These are phyloP conservation scores for Fragaria ananassa DNA, from an alignment of 306 rosid species.

Conservation along the genomic window DNA sequence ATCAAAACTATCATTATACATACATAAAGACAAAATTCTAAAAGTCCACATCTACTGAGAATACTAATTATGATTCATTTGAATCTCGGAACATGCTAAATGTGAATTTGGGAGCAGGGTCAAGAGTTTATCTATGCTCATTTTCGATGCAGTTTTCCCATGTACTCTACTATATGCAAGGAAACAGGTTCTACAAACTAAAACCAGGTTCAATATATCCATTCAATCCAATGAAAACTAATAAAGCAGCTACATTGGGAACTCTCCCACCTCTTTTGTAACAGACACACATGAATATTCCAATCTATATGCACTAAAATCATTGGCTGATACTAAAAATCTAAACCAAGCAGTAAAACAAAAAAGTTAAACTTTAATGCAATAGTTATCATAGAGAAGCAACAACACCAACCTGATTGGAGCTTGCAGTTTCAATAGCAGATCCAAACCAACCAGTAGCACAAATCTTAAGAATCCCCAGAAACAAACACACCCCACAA, in stretches of 20 bases:
- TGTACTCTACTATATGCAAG: not conserved
- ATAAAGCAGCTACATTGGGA: not conserved
- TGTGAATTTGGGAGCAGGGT: not conserved
- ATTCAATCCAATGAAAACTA: not conserved
- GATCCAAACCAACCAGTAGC: slow-evolving; percentile 98
- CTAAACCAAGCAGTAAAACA: not conserved
- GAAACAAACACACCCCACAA: slow-evolving; percentile 80
- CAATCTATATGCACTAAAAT: not conserved
- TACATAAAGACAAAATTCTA: not conserved
- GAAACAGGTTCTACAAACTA: not conserved
- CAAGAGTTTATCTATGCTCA: not conserved
- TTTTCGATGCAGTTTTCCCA: not conserved
- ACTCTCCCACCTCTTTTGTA: not conserved
- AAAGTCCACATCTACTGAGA: not conserved
- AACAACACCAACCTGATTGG: slow-evolving; percentile 44
- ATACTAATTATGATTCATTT: not conserved
- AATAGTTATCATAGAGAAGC: not conserved
- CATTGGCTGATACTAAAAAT: not conserved
- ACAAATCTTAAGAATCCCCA: slow-evolving; percentile 84
- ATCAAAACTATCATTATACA: not conserved
- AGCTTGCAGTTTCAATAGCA: slow-evolving; percentile 58
- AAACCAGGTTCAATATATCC: not conserved
- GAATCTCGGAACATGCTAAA: not conserved
- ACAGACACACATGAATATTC: not conserved
- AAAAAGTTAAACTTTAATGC: not conserved